phyloP scores from a whole-genome alignment of 129 eudicot species.

The Artemisia annua region DNA sequence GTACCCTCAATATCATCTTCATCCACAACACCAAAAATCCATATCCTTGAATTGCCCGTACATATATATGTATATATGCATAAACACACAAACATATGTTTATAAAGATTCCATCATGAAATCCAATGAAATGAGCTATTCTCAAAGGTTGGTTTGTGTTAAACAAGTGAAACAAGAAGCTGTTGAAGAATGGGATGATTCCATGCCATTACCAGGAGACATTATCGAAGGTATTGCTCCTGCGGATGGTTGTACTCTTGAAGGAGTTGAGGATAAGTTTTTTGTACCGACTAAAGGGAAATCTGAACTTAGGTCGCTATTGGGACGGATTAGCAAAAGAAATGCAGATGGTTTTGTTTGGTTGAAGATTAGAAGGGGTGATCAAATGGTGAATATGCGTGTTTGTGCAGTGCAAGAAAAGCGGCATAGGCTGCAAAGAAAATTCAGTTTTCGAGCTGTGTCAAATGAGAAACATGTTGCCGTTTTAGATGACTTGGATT shows the following conservation, averaged over 20 bases:
- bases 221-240: slow-evolving; percentile 56
- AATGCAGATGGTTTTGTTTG: slow-evolving; percentile 34
- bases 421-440: slow-evolving; percentile 35
- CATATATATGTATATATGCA: not conserved
- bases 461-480: slow-evolving; percentile 58
- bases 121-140: slow-evolving; percentile 26
- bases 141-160: slow-evolving; percentile 45
- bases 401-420: slow-evolving; percentile 42
- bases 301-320: slow-evolving; percentile 44
- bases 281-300: slow-evolving; percentile 46
- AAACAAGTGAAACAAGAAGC: slow-evolving; percentile 50
- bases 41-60: too few species aligned
- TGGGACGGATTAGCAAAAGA: slow-evolving; percentile 36
- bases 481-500: slow-evolving; percentile 52
- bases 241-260: slow-evolving; percentile 6
- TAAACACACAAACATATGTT: not conserved
- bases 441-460: slow-evolving; percentile 49
- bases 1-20: too few species aligned
- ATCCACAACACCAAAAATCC: too few species aligned
- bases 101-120: slow-evolving; percentile 11
- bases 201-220: slow-evolving; percentile 64
- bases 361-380: slow-evolving; percentile 57
- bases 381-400: slow-evolving; percentile 35
- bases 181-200: slow-evolving; percentile 56
- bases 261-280: slow-evolving; percentile 25